Base-by-base conservation (phyloP, 345 rosid species). In the Trapa bicornis region DNA sequence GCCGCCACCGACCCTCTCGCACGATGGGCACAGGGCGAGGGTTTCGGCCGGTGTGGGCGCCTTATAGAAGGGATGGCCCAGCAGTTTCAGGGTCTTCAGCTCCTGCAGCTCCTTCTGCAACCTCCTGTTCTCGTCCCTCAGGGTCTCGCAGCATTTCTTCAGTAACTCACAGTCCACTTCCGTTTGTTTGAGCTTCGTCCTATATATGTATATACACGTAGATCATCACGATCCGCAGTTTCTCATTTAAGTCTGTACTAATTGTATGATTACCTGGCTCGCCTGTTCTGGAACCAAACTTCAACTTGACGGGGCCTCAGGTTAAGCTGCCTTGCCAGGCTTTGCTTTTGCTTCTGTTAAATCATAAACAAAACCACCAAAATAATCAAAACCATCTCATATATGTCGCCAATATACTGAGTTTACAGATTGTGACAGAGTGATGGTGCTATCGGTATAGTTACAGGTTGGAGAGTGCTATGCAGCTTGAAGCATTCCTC, bases 181-280 rank as follows among this genome's bases (percentile, higher is more conserved):
- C 2, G 99, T 94, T 81, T 94, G 99, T 82, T 94, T 94, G 65
- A 94, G 88, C 77, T 94, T 94, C 74, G 99, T 94, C 82, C 99
- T 91, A 78, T 45, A 37, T 62, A 71, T 41, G 6, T 39, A 6
- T 39, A 41, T 41, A 41, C 29, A 22, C 29, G 22, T n/a, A 22
- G 29, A 22, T 22, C 29, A 22, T 22, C 29, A 22, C 29, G 29
- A 22, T 22, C 29, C 29, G 29, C 29, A 22, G 29, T 22, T 22
- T 22, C 29, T 6, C 11, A 45, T 45, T 45, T 45, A 45, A 6
- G 13, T 4, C 7, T 45, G 13, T 7, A 45, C 0, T 22, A 45
- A 10, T 6, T 45, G 35, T 35, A 9, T 11, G 10, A 35, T 70
- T 79, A 89, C 99, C 99, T 91, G 74, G 97, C 99, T 86, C 99